Percentiles rank a stretch among this genome's conserved stretches.
These are phyloP conservation scores for Aspergillus floridensis DNA, from an alignment of 2,329 filamentous ascomycete genomes.

Conservation along the genomic window DNA sequence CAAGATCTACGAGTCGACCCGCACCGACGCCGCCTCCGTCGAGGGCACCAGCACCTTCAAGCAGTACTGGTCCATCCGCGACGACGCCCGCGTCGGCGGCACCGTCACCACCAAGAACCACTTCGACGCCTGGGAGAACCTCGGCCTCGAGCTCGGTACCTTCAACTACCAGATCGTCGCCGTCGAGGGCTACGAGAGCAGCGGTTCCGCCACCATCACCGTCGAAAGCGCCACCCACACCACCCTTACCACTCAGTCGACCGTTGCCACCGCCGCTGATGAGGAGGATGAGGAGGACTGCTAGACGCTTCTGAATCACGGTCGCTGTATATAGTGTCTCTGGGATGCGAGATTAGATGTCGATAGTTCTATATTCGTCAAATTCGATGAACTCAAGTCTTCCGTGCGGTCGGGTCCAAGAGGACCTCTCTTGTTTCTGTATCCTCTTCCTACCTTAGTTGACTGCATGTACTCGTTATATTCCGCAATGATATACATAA, in stretches of 20 bases:
- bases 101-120: slow-evolving; percentile 39
- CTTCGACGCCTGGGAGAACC: slow-evolving; percentile 35
- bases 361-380: not conserved
- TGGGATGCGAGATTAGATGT: not conserved
- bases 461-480: too few relatives aligned
- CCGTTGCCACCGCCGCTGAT: not conserved
- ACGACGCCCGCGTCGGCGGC: slow-evolving; percentile 33
- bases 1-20: slow-evolving; percentile 38
- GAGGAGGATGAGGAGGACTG: slow-evolving; percentile 2
- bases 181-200: slow-evolving; percentile 45
- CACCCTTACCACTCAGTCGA: not conserved
- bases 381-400: too few relatives aligned
- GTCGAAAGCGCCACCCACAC: slow-evolving; percentile 16
- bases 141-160: slow-evolving; percentile 32
- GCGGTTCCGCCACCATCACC: slow-evolving; percentile 37
- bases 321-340: too few relatives aligned
- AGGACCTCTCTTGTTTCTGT: too few relatives aligned
- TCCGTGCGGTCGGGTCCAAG: too few relatives aligned
- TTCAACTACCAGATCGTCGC: slow-evolving; percentile 43
- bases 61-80: slow-evolving; percentile 46
- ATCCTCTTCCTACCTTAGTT: too few relatives aligned
- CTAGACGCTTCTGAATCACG: not conserved
- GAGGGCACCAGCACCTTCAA: slow-evolving; percentile 42
- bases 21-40: slow-evolving; percentile 41
- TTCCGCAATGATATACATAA: too few relatives aligned